phyloP scores from a whole-genome alignment of 2,329 filamentous ascomycete species.

The Claviceps humidiphila region DNA sequence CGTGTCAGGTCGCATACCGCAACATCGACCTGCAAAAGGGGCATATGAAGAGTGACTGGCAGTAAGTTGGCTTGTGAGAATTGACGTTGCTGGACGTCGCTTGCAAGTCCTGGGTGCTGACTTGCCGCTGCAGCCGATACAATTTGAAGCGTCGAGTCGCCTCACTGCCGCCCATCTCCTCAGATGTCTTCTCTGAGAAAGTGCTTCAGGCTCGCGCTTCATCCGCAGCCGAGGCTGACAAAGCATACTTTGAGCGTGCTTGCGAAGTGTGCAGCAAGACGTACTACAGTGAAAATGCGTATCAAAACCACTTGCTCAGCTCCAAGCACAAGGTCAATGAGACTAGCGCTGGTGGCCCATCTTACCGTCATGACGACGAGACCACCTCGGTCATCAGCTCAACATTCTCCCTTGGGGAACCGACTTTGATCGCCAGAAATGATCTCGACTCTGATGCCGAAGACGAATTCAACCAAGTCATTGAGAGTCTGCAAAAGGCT shows the following conservation, averaged over 20 bases:
- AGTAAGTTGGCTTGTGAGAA: slow-evolving; percentile 49
- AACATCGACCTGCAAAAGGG: slow-evolving; percentile 84
- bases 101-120: background rate
- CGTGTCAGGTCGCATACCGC: slow-evolving; percentile 91
- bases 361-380: slow-evolving; percentile 45
- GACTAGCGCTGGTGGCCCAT: slow-evolving; percentile 26
- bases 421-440: slow-evolving; percentile 36
- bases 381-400: slow-evolving; percentile 77
- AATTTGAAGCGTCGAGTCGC: slow-evolving; percentile 93
- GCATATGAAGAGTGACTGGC: slow-evolving; percentile 98
- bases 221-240: slow-evolving; percentile 71
- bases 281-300: slow-evolving; percentile 95
- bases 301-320: slow-evolving; percentile 80
- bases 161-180: slow-evolving; percentile 76
- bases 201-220: slow-evolving; percentile 81
- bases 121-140: slow-evolving; percentile 51
- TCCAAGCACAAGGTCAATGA: slow-evolving; percentile 65
- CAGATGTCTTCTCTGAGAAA: slow-evolving; percentile 90
- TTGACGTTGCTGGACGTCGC: background rate
- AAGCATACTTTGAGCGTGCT: slow-evolving; percentile 73
- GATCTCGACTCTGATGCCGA: slow-evolving; percentile 55
- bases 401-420: slow-evolving; percentile 81
- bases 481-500: slow-evolving; percentile 63
- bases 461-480: slow-evolving; percentile 63
- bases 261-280: slow-evolving; percentile 80